Conservation (phyloP, 148 eudicot genomes). For the Persicaria maculosa region DNA sequence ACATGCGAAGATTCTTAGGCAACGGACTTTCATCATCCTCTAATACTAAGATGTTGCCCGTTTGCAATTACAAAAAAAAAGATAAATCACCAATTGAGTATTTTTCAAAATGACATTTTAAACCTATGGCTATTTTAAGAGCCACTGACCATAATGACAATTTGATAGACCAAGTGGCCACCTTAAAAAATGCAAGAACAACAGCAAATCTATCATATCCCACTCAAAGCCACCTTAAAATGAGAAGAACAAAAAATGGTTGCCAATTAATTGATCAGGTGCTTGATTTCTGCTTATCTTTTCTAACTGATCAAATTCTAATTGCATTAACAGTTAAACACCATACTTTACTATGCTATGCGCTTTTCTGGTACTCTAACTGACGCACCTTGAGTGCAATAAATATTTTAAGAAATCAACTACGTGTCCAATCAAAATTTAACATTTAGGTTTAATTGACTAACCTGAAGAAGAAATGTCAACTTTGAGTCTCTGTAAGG, state of each 20-base stretch:
- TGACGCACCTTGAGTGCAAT: not conserved
- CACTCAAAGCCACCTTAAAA: not conserved
- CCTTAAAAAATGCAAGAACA: too few species aligned
- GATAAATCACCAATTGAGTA: too few species aligned
- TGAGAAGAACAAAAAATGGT: not conserved
- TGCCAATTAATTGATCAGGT: not conserved
- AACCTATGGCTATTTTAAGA: too few species aligned
- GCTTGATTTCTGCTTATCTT: not conserved
- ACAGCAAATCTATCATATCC: too few species aligned
- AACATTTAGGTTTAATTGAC: not conserved
- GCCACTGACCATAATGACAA: too few species aligned
- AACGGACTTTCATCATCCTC: too few species aligned
- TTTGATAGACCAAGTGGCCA: too few species aligned
- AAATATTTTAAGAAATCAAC: not conserved
- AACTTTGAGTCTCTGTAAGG: conserved; percentile 97
- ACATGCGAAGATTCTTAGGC: too few species aligned
- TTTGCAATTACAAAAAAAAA: too few species aligned
- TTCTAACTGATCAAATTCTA: not conserved
- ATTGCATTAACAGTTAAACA: not conserved
- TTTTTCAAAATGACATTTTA: too few species aligned
- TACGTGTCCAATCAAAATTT: not conserved
- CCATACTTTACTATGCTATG: not conserved
- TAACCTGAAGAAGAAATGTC: conserved; percentile 98
- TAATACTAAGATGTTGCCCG: too few species aligned
- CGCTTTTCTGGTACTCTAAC: not conserved